Conservation (phyloP, 1,139 yeast species). For the Geotrichum fermentans region DNA sequence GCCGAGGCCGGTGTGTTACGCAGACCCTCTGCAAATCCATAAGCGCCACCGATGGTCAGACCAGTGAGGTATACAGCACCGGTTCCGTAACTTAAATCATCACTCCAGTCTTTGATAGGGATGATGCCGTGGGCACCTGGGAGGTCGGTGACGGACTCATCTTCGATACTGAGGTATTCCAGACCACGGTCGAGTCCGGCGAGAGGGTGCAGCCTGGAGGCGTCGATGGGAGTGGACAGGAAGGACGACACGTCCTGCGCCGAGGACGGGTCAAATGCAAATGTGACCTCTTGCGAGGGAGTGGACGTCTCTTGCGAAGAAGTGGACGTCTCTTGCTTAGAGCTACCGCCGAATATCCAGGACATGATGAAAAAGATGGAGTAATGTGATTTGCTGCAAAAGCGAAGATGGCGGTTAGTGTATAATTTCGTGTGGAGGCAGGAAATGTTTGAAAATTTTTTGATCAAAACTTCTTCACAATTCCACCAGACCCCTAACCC, state of each 20-base stretch:
- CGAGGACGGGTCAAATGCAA: slow-evolving; percentile 59
- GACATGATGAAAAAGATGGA: slow-evolving; percentile 44
- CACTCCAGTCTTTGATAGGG: slow-evolving; percentile 96
- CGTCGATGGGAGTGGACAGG: slow-evolving; percentile 64
- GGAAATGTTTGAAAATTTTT: not conserved
- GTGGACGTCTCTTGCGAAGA: slow-evolving; percentile 30
- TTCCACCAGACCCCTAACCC: not conserved
- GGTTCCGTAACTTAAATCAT: slow-evolving; percentile 95
- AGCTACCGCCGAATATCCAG: slow-evolving; percentile 60
- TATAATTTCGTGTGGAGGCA: not conserved
- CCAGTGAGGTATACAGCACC: slow-evolving; percentile 88
- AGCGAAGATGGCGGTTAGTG: not conserved
- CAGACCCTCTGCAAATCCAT: slow-evolving; percentile 83
- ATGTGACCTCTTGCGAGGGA: slow-evolving; percentile 29
- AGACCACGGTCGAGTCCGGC: slow-evolving; percentile 85
- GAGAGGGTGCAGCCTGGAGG: slow-evolving; percentile 79
- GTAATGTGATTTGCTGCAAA: not conserved
- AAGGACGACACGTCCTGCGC: slow-evolving; percentile 61
- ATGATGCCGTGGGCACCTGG: slow-evolving; percentile 88
- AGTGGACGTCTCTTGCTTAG: slow-evolving; percentile 35
- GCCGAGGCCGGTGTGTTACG: slow-evolving; percentile 67
- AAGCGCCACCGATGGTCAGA: slow-evolving; percentile 78
- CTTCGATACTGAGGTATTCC: slow-evolving; percentile 87
- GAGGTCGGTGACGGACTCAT: slow-evolving; percentile 63
- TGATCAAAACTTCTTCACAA: not conserved